Evolutionary conservation across 805 yeast species (phyloP).

Genomic region (Blastobotrys mokoenaii): DNA sequence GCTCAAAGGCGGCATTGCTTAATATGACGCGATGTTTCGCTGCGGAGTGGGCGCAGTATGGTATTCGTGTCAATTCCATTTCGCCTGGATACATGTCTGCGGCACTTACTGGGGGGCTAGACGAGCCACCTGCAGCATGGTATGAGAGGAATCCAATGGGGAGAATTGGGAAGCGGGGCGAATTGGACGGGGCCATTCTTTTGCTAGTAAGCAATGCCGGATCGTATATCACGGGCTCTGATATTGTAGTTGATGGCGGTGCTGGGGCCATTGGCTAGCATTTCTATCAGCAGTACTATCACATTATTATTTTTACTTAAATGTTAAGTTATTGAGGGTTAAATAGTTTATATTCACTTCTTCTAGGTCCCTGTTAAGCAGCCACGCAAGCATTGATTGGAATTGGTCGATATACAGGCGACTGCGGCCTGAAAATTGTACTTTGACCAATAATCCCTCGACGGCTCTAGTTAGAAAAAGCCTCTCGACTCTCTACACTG

Average conservation of each 20-base stretch:
- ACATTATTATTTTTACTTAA: too few relatives aligned
- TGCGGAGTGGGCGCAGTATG: constrained; percentile 6
- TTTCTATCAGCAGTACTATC: too few relatives aligned
- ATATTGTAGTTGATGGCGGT: constrained; percentile 3
- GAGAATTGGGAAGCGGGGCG: constrained; percentile 4
- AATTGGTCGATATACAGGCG: too few relatives aligned
- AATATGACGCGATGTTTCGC: constrained; percentile 5
- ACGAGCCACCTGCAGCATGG: neutral
- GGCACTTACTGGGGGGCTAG: neutral
- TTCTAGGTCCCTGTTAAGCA: too few relatives aligned
- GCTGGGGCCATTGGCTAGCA: too few relatives aligned
- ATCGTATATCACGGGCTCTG: constrained; percentile 4
- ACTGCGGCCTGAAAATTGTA: too few relatives aligned
- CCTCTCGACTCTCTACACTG: too few relatives aligned
- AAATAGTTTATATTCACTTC: too few relatives aligned
- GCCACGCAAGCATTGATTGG: too few relatives aligned
- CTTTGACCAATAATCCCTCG: too few relatives aligned
- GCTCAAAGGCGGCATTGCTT: constrained; percentile 3
- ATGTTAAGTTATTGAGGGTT: too few relatives aligned
- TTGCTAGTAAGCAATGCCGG: constrained; percentile 5
- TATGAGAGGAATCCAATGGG: constrained; percentile 2
- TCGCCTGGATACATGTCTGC: constrained; percentile 5
- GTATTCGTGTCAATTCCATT: constrained; percentile 5
- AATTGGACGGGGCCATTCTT: constrained; percentile 1
- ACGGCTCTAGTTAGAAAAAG: too few relatives aligned